These are phyloP conservation scores for Teunomyces lycoperdinae DNA, from an alignment of 805 yeast species.

Conservation along the genomic window DNA sequence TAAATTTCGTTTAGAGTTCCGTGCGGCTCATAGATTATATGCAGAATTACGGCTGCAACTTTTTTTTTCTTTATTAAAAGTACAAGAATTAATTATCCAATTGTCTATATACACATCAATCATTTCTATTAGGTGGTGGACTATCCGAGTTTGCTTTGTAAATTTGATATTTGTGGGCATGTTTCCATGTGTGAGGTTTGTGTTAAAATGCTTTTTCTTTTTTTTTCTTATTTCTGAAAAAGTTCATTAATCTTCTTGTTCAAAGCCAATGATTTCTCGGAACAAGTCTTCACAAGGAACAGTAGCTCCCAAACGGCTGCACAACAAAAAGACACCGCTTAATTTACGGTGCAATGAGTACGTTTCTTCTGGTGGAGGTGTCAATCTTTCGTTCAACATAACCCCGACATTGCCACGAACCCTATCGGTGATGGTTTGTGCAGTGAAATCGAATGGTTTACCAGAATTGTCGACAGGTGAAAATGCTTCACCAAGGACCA, in stretches of 20 bases:
- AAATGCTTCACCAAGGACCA: constrained; percentile 93
- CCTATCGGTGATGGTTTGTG: constrained; percentile 91
- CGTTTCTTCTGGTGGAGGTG: constrained; percentile 98
- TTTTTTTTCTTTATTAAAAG: not conserved
- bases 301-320: constrained; percentile 78
- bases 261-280: constrained; percentile 65
- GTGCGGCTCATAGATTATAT: not conserved
- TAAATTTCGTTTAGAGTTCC: not conserved
- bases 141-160: not conserved
- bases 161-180: too few relatives aligned
- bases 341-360: constrained; percentile 94
- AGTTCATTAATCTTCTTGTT: constrained; percentile 5
- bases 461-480: constrained; percentile 49
- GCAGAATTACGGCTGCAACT: not conserved
- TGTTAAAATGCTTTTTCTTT: not conserved
- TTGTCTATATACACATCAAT: constrained; percentile 2
- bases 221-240: not conserved
- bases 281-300: constrained; percentile 82
- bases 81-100: not conserved
- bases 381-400: constrained; percentile 86
- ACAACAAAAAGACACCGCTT: constrained; percentile 88
- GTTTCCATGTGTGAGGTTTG: not conserved
- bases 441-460: constrained; percentile 61
- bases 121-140: not conserved
- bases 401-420: constrained; percentile 83